Conservation (phyloP, 495 filamentous ascomycete species). For the Penicillium riverlandense region DNA sequence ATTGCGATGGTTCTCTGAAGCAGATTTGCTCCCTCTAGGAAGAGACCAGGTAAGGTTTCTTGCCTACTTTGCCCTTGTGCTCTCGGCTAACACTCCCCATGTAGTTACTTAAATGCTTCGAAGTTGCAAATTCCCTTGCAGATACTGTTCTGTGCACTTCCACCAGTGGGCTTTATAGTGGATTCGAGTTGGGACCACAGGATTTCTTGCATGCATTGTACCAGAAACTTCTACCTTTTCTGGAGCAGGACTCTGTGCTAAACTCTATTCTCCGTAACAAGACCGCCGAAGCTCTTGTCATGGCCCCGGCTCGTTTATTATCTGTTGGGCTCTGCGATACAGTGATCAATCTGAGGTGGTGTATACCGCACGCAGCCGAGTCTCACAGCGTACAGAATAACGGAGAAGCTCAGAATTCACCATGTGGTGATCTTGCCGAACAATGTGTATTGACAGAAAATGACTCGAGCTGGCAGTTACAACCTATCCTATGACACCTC, state of each 20-base stretch:
- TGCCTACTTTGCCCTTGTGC: too few relatives aligned
- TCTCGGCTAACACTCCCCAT: too few relatives aligned
- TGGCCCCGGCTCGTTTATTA: slow-evolving; percentile 17
- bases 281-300: slow-evolving; percentile 21
- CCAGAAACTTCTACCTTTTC: slow-evolving; percentile 22
- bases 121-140: slow-evolving; percentile 27
- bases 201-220: slow-evolving; percentile 27
- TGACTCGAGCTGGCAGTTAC: not conserved
- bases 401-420: not conserved
- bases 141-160: slow-evolving; percentile 21
- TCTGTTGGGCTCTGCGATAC: not conserved
- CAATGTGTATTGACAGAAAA: not conserved
- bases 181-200: slow-evolving; percentile 17
- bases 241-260: slow-evolving; percentile 19
- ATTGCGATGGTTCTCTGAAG: slow-evolving; percentile 15
- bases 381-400: not conserved
- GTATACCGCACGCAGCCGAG: not conserved
- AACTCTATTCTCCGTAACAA: slow-evolving; percentile 23
- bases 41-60: slow-evolving; percentile 21
- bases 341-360: not conserved
- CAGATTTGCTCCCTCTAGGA: slow-evolving; percentile 23
- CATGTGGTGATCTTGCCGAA: not conserved
- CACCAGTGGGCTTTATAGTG: not conserved
- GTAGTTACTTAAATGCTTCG: slow-evolving; percentile 27
- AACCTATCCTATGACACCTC: not conserved